phyloP scores from a whole-genome alignment of 352 stramenopile genomes.

The Globisporangium camurandrum region DNA sequence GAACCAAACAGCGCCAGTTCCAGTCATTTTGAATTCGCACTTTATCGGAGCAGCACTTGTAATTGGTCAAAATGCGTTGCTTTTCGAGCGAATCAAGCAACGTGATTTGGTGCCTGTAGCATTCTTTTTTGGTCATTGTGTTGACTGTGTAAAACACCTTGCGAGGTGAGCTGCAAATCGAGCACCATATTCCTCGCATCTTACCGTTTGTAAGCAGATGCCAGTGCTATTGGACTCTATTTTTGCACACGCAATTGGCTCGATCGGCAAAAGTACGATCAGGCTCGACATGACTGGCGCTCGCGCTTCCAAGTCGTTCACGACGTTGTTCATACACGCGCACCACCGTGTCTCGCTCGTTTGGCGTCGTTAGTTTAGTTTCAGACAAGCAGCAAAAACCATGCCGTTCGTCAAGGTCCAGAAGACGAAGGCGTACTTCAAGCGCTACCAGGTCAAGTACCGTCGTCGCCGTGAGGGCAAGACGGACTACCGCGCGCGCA shows the following conservation, averaged over 20 bases:
- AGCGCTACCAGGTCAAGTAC: conserved; percentile 99
- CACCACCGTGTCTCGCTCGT: background rate
- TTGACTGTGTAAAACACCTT: background rate
- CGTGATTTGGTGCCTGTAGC: background rate
- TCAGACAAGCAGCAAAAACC: conserved; percentile 37
- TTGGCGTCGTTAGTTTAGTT: conserved; percentile 39
- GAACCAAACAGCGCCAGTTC: too few relatives aligned
- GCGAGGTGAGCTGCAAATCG: background rate
- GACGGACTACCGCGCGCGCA: conserved; percentile 99
- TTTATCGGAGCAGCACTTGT: background rate
- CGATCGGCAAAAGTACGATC: background rate
- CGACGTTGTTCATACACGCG: background rate
- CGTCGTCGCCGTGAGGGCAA: conserved; percentile 97
- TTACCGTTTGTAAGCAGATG: background rate
- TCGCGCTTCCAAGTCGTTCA: background rate
- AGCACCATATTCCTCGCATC: conserved; percentile 3
- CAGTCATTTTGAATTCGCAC: conserved; percentile 28
- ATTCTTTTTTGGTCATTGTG: background rate
- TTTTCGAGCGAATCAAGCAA: conserved; percentile 10
- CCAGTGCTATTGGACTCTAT: background rate
- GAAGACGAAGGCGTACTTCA: conserved; percentile 99
- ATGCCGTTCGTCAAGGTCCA: conserved; percentile 97
- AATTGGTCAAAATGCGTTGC: conserved; percentile 36
- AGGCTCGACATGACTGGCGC: conserved; percentile 1
- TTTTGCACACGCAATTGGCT: background rate